Percentiles rank a stretch among this genome's conserved stretches.
These are phyloP conservation scores for Lachnellula suecica DNA, from an alignment of 2,329 filamentous ascomycete species.

Conservation along the genomic window DNA sequence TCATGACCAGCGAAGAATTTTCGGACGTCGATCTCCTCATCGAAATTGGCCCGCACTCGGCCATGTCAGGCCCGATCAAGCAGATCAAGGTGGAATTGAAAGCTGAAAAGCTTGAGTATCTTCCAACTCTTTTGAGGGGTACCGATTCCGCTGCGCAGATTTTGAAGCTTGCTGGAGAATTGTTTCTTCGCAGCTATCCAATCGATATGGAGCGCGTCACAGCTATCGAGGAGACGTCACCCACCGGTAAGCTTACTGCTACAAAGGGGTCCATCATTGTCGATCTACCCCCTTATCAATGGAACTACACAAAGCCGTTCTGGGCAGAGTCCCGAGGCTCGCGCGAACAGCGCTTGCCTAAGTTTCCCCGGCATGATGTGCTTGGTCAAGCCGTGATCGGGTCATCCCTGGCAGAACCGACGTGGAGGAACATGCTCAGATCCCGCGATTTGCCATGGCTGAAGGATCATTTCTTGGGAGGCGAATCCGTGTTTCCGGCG, in stretches of 20 bases:
- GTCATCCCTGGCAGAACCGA: slow-evolving; percentile 8
- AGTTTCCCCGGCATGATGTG: slow-evolving; percentile 40
- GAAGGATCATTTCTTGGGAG: slow-evolving; percentile 40
- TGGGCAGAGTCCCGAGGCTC: too few relatives aligned
- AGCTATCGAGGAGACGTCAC: neutral
- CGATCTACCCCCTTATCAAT: neutral
- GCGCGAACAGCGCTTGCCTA: slow-evolving; percentile 5
- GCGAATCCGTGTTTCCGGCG: slow-evolving; percentile 40
- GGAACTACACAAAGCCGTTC: neutral
- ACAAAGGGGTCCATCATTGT: too few relatives aligned
- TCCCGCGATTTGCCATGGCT: slow-evolving; percentile 43
- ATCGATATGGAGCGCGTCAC: too few relatives aligned
- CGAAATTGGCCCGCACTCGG: slow-evolving; percentile 24
- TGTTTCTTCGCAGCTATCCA: slow-evolving; percentile 3
- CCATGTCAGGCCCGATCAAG: slow-evolving; percentile 17
- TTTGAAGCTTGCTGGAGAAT: neutral
- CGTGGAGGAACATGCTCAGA: slow-evolving; percentile 13
- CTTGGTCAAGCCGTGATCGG: slow-evolving; percentile 30
- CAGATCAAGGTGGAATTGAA: slow-evolving; percentile 14
- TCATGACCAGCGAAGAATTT: neutral
- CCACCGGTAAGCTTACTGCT: too few relatives aligned
- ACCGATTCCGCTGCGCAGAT: neutral
- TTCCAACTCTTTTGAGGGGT: slow-evolving; percentile 11
- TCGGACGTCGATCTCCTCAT: slow-evolving; percentile 11
- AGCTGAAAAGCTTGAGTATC: slow-evolving; percentile 11